Base-by-base conservation (phyloP, 352 stramenopile genomes). In the Proteromonas lacertae region DNA sequence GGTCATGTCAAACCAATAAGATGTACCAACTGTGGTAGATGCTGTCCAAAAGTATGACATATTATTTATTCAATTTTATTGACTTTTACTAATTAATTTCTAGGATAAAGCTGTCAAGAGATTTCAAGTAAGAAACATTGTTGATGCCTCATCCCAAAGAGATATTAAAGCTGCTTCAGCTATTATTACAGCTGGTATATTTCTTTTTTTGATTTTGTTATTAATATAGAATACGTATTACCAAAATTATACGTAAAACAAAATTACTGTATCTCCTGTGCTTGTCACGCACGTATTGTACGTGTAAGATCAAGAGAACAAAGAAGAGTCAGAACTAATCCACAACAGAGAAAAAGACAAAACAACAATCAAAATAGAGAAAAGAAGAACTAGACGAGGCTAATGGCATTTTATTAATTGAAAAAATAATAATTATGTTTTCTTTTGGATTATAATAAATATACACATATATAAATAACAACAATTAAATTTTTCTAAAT, bases 191-290 rank as follows among this genome's bases (percentile, higher is more conserved):
- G n/a, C n/a, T n/a, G n/a, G n/a, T n/a, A n/a, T n/a, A n/a, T n/a
- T n/a, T n/a, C n/a, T 62, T 76, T 96, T 54, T 88, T 89, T 59
- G 83, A 96, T 52, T 71, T 79, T 25, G 90, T 69, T 18, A 81
- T 91, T 40, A 93, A 93, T 66, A 77, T 92, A 60, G 87, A 88
- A 57, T 96, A 96, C 64, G 69, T 77, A 43, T 62, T 96, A 45
- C 84, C 84, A 46, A 96, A 96, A 69, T 78, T 96, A 47, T 96
- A 96, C 71, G 87, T 96, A 54, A 96, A 96, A 78, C 91, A 94
- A 74, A 94, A 93, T 61, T 96, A 96, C 70, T 93, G 79, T 58
- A 77, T 96, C 21, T 81, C 94, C 55, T 81, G 80, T 34, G 84
- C 84, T 39, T 89, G 95, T 42, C 84, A 96, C 67, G 79, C 93